These are phyloP conservation scores for Citrus sp. DNA, from an alignment of 345 rosid species.

Conservation along the genomic window DNA sequence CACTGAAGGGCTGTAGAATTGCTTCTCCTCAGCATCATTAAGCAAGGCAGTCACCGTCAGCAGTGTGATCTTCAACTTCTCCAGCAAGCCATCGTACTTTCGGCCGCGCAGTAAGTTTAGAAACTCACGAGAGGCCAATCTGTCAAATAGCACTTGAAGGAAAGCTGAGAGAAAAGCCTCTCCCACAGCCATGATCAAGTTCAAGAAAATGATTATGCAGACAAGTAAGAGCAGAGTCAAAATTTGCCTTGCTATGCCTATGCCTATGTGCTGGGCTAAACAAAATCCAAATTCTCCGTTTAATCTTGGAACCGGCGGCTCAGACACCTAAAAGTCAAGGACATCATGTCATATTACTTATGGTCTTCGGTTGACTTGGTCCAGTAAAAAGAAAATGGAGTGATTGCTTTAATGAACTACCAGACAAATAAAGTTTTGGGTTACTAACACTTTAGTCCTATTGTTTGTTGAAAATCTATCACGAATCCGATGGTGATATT, in stretches of 20 bases:
- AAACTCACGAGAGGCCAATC: constrained; percentile 17
- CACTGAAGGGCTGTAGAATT: neutral
- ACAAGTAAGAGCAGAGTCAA: neutral
- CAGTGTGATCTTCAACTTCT: constrained; percentile 14
- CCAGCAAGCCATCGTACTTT: constrained; percentile 1
- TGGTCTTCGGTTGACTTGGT: no score
- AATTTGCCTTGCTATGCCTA: neutral
- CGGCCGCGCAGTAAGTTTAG: neutral
- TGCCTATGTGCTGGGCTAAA: neutral
- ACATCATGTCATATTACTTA: no score
- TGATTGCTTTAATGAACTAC: no score
- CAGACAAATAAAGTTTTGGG: no score
- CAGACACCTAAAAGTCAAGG: neutral
- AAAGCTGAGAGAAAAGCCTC: constrained; percentile 19
- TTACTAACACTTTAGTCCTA: no score
- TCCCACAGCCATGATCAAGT: neutral
- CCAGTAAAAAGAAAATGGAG: no score
- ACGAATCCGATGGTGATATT: no score
- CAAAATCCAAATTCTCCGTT: neutral
- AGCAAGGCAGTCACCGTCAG: constrained; percentile 8
- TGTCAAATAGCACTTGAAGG: constrained; percentile 14
- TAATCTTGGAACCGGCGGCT: neutral
- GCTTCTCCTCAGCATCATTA: constrained; percentile 20
- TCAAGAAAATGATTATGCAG: neutral
- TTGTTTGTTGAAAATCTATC: no score